Percentiles rank a stretch among this genome's conserved stretches.
phyloP scores from a whole-genome alignment of 345 rosid genomes.

The Acer yangbiense region DNA sequence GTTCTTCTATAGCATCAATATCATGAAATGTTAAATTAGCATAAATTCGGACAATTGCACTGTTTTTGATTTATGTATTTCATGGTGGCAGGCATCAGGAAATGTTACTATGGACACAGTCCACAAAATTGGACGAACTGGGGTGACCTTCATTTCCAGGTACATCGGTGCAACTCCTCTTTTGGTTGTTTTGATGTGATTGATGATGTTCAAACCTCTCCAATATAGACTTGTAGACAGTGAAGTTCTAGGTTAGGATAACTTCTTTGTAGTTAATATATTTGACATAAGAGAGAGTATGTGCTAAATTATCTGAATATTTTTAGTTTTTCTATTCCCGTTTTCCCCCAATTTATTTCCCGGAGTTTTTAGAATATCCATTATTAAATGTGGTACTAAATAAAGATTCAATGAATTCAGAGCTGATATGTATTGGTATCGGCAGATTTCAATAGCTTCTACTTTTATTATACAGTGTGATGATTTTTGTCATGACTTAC shows the following conservation, averaged over 20 bases:
- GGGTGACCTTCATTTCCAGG: conserved; percentile 96
- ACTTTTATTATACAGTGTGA: neutral
- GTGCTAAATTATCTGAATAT: too few relatives aligned
- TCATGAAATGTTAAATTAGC: neutral
- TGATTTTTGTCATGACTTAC: neutral
- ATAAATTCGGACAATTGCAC: neutral
- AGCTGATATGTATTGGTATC: neutral
- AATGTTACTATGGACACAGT: conserved; percentile 91
- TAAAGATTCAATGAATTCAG: too few relatives aligned
- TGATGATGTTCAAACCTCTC: neutral
- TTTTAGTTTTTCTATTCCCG: neutral
- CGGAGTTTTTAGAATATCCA: too few relatives aligned
- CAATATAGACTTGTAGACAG: neutral
- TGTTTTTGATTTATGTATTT: conserved; percentile 18
- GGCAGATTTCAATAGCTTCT: neutral
- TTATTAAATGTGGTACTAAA: too few relatives aligned
- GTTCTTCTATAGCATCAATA: neutral
- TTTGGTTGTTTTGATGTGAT: conserved; percentile 2
- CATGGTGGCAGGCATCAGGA: conserved; percentile 76
- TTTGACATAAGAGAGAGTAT: too few relatives aligned
- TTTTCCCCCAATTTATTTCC: neutral
- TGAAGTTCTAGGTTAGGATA: neutral
- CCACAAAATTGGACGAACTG: conserved; percentile 89
- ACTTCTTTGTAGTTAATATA: neutral
- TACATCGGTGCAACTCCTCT: conserved; percentile 24